These are phyloP conservation scores for Dipodascopsis uninucleata DNA, from an alignment of 805 yeast genomes.

Conservation along the genomic window DNA sequence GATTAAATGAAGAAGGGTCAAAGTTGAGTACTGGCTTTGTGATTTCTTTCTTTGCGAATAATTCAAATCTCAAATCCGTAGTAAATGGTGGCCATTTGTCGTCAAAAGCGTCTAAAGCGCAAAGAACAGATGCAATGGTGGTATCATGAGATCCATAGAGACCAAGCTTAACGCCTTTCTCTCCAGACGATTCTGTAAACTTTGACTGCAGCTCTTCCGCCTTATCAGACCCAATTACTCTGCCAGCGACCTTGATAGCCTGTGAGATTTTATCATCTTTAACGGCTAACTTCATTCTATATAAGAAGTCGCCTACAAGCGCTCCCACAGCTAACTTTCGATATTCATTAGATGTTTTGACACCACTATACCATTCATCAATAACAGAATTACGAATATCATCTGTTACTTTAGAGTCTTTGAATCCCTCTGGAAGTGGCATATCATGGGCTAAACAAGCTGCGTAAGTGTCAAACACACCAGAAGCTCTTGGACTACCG, in stretches of 20 bases:
- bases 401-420: constrained; percentile 8
- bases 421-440: constrained; percentile 18
- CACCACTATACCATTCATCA: constrained; percentile 29
- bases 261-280: constrained; percentile 7
- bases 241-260: not conserved
- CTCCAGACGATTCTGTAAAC: not conserved
- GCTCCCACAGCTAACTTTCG: constrained; percentile 28
- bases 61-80: constrained; percentile 25
- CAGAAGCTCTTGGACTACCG: constrained; percentile 29
- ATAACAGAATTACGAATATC: constrained; percentile 18
- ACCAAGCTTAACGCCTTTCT: constrained; percentile 17
- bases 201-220: not conserved
- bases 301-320: constrained; percentile 24
- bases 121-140: constrained; percentile 27
- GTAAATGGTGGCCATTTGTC: constrained; percentile 29
- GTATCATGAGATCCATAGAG: constrained; percentile 30
- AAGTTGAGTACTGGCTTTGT: not conserved
- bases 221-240: constrained; percentile 1
- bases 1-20: not conserved
- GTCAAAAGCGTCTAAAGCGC: constrained; percentile 24
- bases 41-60: constrained; percentile 14
- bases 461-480: constrained; percentile 26
- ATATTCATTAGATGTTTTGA: constrained; percentile 19
- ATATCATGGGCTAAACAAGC: constrained; percentile 22
- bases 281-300: constrained; percentile 21